These are phyloP conservation scores for Tetrastigma voinierianum DNA, from an alignment of 164 flowering plant species.

Conservation along the genomic window DNA sequence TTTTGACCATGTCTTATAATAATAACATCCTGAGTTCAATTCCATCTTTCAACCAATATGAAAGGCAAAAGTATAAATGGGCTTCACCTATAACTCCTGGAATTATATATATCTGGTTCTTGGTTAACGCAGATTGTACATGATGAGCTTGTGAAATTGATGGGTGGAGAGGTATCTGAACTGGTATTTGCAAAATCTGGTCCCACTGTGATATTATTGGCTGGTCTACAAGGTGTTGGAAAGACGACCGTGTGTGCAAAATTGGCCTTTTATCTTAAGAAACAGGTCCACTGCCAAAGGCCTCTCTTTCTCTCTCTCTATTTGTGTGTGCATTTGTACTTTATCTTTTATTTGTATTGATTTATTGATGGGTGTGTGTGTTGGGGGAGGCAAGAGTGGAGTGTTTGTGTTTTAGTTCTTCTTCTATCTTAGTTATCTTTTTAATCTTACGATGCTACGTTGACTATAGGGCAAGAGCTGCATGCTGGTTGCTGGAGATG, in stretches of 20 bases:
- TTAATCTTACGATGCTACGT: constrained; percentile 8
- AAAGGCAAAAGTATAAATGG: background rate
- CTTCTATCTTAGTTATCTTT: background rate
- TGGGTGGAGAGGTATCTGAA: constrained; percentile 99
- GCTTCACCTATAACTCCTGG: background rate
- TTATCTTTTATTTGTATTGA: too few species aligned
- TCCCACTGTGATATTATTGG: constrained; percentile 84
- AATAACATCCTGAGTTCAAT: background rate
- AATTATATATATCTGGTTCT: background rate
- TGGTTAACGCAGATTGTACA: constrained; percentile 64
- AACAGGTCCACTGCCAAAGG: constrained; percentile 47
- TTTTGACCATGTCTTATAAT: too few species aligned
- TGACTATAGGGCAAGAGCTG: constrained; percentile 79
- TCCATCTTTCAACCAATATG: background rate
- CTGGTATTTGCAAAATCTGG: constrained; percentile 78
- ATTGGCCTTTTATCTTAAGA: constrained; percentile 86
- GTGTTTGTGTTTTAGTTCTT: background rate
- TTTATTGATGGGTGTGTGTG: background rate
- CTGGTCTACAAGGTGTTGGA: constrained; percentile 99
- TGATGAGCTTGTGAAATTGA: constrained; percentile 89
- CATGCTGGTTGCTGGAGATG: constrained; percentile 95
- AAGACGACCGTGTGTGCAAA: constrained; percentile 98
- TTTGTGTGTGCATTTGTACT: background rate
- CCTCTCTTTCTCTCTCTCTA: constrained; percentile 2
- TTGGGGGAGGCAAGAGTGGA: background rate